These are phyloP conservation scores for Penicillium occitanis DNA, from an alignment of 2,329 filamentous ascomycete species.

Conservation along the genomic window DNA sequence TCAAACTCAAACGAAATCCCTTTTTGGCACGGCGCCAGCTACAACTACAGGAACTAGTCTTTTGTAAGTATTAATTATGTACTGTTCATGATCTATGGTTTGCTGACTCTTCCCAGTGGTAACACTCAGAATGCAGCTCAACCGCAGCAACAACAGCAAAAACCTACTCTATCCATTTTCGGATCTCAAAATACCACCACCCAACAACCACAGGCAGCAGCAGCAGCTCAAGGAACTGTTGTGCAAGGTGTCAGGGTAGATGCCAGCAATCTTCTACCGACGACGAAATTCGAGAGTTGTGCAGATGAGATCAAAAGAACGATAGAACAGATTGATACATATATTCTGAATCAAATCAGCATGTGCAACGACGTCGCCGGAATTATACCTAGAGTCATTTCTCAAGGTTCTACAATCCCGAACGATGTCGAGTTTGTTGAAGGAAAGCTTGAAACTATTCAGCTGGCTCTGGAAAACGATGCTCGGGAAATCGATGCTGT, in stretches of 20 bases:
- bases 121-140: conserved; percentile 23
- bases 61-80: conserved; percentile 33
- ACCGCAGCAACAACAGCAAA: conserved; percentile 50
- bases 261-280: conserved; percentile 73
- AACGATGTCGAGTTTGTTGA: conserved; percentile 65
- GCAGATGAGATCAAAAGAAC: conserved; percentile 76
- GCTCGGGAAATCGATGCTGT: conserved; percentile 59
- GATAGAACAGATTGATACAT: conserved; percentile 74
- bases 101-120: conserved; percentile 11
- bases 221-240: conserved; percentile 34
- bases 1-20: conserved; percentile 38
- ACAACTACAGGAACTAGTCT: conserved; percentile 32
- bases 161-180: conserved; percentile 44
- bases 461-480: conserved; percentile 63
- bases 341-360: conserved; percentile 76
- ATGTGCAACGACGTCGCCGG: conserved; percentile 73
- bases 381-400: conserved; percentile 62
- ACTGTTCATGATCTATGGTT: background rate
- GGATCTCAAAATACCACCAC: conserved; percentile 35
- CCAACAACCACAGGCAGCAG: conserved; percentile 36
- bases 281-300: conserved; percentile 89
- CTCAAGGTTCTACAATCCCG: conserved; percentile 63
- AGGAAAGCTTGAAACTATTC: conserved; percentile 62
- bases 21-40: conserved; percentile 32
- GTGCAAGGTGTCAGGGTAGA: conserved; percentile 77